Base-by-base conservation (phyloP, 345 rosid genomes). In the Populus tremula region DNA sequence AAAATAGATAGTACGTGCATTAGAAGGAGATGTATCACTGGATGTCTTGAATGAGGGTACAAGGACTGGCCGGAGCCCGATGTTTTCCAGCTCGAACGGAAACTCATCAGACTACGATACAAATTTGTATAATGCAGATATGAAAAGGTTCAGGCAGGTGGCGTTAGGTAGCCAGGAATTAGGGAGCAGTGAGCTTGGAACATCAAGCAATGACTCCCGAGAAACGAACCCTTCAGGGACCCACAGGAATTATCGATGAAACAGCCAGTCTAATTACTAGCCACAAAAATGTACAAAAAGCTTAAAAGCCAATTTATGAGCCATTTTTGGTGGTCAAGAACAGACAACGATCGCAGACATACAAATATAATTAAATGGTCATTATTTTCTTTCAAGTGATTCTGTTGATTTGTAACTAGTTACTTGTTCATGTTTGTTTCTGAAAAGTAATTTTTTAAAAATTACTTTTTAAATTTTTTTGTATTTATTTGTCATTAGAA, bases 21-120 rank as follows among this genome's bases (percentile, higher is more conserved):
- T 96, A 54, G 99, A 96, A 84, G 99, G 98, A 38, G 97, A 92
- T 70, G 91, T 84, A 35, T 89, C 94, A 10, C 75, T 96, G 74
- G 99, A 94, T 47, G 98, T 86, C 75, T 72, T 96, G 67, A 87
- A 86, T 8, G 98, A 92, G 36, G 99, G 94, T 2, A 73, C 76
- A 14, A 90, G 70, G 79, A 92, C 98, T 0, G 97, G 97, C 5
- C 90, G 88, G 1, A 90, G 95, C 80, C 38, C 84, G 3, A 20
- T 86, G 43, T 92, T 74, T 47, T n/a, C 81, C 16, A 64, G 81
- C 72, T 33, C 36, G 36, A 33, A 33, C 36, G 36, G 36, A 33
- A 90, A 90, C 84, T 75, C 88, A 4, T 75, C 88, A 4, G 92
- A 89, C 1, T 93, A 92, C 47, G 91, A 88, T 71, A 66, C 80